phyloP scores from a whole-genome alignment of 768 basidiomycete genomes.

The Tulasnella sp. region DNA sequence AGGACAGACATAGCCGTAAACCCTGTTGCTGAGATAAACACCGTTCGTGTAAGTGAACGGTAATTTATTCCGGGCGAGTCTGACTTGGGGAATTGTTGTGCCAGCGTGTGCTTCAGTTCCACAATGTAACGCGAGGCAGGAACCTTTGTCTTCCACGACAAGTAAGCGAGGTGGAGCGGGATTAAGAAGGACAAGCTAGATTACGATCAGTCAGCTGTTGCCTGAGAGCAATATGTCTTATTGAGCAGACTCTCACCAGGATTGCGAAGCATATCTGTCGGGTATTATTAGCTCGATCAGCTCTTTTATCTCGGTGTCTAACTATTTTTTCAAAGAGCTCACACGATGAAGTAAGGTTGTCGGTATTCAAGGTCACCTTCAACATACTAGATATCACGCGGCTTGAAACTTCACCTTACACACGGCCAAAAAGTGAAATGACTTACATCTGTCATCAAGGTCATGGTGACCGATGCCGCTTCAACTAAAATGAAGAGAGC shows the following conservation, averaged over 20 bases:
- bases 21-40: conserved; percentile 44
- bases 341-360: conserved; percentile 91
- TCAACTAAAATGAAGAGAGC: conserved; percentile 63
- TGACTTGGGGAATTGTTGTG: conserved; percentile 50
- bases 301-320: background rate
- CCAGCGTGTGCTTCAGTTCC: conserved; percentile 51
- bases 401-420: background rate
- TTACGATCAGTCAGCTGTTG: conserved; percentile 47
- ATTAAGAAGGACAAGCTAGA: conserved; percentile 71
- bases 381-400: conserved; percentile 61
- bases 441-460: conserved; percentile 1
- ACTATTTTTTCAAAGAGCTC: conserved; percentile 41
- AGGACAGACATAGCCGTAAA: conserved; percentile 67
- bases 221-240: conserved; percentile 56
- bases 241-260: conserved; percentile 29
- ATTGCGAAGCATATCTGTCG: background rate
- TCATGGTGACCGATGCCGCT: conserved; percentile 40
- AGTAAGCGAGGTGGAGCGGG: conserved; percentile 78
- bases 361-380: conserved; percentile 75
- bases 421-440: background rate
- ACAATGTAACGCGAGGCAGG: conserved; percentile 55
- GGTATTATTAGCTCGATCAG: background rate
- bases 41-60: background rate
- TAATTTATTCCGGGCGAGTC: conserved; percentile 3
- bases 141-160: conserved; percentile 55